Conservation (phyloP, 2,329 filamentous ascomycete genomes). For the Penicillium sp. region DNA sequence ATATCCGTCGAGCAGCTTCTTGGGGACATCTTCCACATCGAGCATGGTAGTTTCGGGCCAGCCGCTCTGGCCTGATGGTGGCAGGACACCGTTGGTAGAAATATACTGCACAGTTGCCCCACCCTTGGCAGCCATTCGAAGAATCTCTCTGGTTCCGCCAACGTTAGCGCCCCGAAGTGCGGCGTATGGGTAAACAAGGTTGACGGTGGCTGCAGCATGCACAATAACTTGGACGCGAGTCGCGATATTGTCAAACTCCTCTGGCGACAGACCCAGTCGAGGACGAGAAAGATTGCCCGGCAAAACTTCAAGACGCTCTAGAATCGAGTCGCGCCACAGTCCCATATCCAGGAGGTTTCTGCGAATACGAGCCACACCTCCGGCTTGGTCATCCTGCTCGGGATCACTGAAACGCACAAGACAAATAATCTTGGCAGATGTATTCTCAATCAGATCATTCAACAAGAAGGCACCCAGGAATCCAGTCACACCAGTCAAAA, state of each 20-base stretch:
- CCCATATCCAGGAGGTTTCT: conserved; percentile 76
- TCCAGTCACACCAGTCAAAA: conserved; percentile 73
- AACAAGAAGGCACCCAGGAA: conserved; percentile 75
- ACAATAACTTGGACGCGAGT: conserved; percentile 69
- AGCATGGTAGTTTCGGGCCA: conserved; percentile 71
- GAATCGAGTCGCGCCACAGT: conserved; percentile 72
- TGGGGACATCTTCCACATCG: conserved; percentile 65
- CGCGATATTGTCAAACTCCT: conserved; percentile 65
- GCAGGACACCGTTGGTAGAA: conserved; percentile 77
- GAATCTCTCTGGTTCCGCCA: conserved; percentile 71
- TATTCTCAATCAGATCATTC: conserved; percentile 65
- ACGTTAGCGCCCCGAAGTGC: conserved; percentile 73
- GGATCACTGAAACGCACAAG: conserved; percentile 72
- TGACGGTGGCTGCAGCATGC: conserved; percentile 75
- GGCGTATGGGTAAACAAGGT: conserved; percentile 78
- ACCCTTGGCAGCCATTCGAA: conserved; percentile 66
- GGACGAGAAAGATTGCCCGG: conserved; percentile 70
- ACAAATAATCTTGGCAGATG: conserved; percentile 68
- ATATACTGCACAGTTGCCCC: conserved; percentile 75
- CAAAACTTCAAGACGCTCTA: conserved; percentile 74
- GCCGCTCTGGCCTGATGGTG: conserved; percentile 62
- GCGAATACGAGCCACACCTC: conserved; percentile 69
- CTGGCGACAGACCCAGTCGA: conserved; percentile 65
- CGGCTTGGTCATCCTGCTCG: conserved; percentile 61
- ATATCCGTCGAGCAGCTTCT: conserved; percentile 69